Evolutionary conservation across 129 eudicot genomes (phyloP).

Genomic region (Artemisia tridentata): DNA sequence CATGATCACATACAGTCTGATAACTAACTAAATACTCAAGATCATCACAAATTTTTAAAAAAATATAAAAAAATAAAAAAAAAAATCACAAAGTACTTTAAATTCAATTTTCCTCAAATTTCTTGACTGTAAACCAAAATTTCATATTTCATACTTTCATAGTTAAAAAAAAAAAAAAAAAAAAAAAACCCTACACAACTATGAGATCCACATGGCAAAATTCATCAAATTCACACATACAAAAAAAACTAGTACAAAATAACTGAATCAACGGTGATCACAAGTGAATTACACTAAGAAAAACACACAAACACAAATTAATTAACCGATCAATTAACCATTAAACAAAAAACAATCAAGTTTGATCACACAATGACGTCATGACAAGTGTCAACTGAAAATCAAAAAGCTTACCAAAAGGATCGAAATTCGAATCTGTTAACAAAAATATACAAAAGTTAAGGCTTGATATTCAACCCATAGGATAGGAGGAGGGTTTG

Average conservation of each 20-base stretch:
- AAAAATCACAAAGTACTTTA: background rate
- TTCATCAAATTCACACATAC: background rate
- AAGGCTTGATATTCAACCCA: slow-evolving; percentile 24
- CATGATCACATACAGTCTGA: background rate
- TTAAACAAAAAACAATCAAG: background rate
- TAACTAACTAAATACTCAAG: slow-evolving; percentile 5
- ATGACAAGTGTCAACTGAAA: background rate
- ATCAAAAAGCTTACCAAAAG: no score
- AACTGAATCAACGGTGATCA: slow-evolving; percentile 27
- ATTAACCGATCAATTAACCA: background rate
- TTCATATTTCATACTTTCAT: slow-evolving; percentile 9
- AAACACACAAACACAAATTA: background rate
- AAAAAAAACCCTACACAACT: background rate
- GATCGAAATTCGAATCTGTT: no score
- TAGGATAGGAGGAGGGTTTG: background rate
- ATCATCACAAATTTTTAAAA: background rate
- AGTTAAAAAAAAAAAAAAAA: no score
- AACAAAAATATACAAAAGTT: no score
- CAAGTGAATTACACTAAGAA: background rate
- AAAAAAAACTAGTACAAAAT: background rate
- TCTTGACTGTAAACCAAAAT: slow-evolving; percentile 14
- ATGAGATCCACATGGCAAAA: slow-evolving; percentile 24
- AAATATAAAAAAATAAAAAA: background rate
- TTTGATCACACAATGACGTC: background rate
- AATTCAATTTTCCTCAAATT: background rate